Percentiles rank a stretch among this genome's conserved stretches.
Evolutionary conservation across 1,284 basidiomycete genomes (phyloP).

Genomic region (Boletus albobrunnescens): DNA sequence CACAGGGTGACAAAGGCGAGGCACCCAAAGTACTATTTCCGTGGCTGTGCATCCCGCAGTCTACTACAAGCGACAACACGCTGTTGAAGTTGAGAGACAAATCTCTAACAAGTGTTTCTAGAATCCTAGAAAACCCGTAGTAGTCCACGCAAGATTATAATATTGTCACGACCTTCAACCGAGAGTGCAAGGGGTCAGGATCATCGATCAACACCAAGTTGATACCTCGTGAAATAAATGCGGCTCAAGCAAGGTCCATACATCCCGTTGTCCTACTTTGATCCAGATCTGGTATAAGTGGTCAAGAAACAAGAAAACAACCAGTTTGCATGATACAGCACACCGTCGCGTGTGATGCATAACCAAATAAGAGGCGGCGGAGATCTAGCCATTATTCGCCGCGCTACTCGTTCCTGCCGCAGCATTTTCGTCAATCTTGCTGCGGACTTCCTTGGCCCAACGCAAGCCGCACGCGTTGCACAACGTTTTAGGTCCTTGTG

Average conservation of each 20-base stretch:
- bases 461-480: constrained; percentile 85
- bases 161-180: not conserved
- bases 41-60: constrained; percentile 16
- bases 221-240: constrained; percentile 11
- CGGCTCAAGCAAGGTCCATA: constrained; percentile 6
- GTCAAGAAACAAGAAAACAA: constrained; percentile 18
- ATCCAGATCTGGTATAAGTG: constrained; percentile 5
- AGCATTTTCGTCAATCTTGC: constrained; percentile 35
- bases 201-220: not conserved
- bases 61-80: too few species aligned
- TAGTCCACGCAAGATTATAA: not conserved
- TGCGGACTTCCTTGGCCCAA: constrained; percentile 71
- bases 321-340: too few species aligned
- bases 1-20: not conserved
- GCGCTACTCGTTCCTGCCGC: constrained; percentile 21
- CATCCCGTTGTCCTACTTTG: constrained; percentile 12
- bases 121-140: not conserved
- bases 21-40: not conserved
- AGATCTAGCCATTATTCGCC: constrained; percentile 14
- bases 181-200: not conserved
- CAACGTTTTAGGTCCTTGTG: constrained; percentile 78
- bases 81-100: too few species aligned
- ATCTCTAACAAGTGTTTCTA: not conserved
- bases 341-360: not conserved
- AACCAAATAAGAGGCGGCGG: constrained; percentile 1